phyloP scores from a whole-genome alignment of 202 grass and related monocot species.

The Panicum hallii region DNA sequence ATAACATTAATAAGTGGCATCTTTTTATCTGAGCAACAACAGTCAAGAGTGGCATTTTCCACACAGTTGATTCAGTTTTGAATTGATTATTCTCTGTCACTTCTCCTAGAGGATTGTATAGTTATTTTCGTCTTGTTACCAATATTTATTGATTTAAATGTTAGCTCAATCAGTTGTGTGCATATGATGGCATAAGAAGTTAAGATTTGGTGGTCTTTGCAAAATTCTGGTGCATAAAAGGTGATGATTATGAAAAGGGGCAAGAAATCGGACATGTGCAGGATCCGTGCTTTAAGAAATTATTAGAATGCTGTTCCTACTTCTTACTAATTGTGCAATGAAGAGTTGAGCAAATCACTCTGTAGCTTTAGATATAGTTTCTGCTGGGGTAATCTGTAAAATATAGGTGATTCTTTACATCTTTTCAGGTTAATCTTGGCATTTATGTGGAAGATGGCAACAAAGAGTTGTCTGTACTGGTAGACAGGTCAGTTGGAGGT shows the following conservation, averaged over 20 bases:
- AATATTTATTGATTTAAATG: constrained; percentile 27
- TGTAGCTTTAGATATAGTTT: constrained; percentile 22
- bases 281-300: constrained; percentile 3
- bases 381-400: constrained; percentile 7
- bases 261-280: not conserved
- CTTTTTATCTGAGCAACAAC: not conserved
- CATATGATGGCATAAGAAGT: not conserved
- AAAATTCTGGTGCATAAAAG: not conserved
- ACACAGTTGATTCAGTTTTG: not conserved
- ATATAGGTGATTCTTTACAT: constrained; percentile 18
- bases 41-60: not conserved
- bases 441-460: constrained; percentile 88
- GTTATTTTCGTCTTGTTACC: not conserved
- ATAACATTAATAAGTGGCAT: constrained; percentile 14
- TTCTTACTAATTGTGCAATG: not conserved
- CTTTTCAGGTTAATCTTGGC: constrained; percentile 88
- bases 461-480: constrained; percentile 81
- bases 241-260: not conserved
- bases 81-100: not conserved
- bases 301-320: constrained; percentile 5
- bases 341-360: not conserved
- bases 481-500: constrained; percentile 90
- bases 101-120: not conserved
- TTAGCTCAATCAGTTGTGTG: not conserved
- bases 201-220: not conserved